Conservation (phyloP, 176 grass and related monocot species). For the Oryza australiensis region DNA sequence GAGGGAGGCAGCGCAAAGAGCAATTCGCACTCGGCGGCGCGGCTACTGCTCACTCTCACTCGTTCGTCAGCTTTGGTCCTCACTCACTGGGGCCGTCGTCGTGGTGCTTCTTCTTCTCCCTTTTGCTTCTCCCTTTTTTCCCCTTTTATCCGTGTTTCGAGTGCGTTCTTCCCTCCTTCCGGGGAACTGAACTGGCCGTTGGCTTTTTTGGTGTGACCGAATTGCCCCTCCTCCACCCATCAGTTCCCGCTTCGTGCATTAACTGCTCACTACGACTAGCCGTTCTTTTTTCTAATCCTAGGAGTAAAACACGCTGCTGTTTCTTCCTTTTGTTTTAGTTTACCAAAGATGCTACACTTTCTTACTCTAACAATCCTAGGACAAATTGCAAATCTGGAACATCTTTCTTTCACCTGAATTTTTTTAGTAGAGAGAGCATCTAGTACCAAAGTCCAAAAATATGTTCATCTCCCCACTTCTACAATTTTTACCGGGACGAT, state of each 20-base stretch:
- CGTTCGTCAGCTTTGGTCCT: not conserved
- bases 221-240: slow-evolving; percentile 29
- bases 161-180: slow-evolving; percentile 20
- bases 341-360: not conserved
- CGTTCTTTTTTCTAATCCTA: not conserved
- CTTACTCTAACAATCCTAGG: not conserved
- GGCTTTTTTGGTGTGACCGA: slow-evolving; percentile 43
- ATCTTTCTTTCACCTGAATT: not conserved
- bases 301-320: not conserved
- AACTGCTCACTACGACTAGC: not conserved
- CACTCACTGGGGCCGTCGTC: not conserved
- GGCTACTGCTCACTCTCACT: not conserved
- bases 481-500: not conserved
- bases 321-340: not conserved
- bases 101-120: not conserved
- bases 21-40: slow-evolving; percentile 23
- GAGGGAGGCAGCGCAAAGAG: slow-evolving; percentile 1
- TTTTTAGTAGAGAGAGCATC: not conserved
- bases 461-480: no score
- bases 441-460: not conserved
- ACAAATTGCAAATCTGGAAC: not conserved
- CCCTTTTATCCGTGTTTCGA: slow-evolving; percentile 31
- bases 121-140: not conserved
- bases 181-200: slow-evolving; percentile 60
- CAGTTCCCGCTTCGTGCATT: not conserved